Evolutionary conservation across 2,329 filamentous ascomycete genomes (phyloP), one percentile per base, ranked within the genome.

Genomic region (Elsinoe australis): DNA sequence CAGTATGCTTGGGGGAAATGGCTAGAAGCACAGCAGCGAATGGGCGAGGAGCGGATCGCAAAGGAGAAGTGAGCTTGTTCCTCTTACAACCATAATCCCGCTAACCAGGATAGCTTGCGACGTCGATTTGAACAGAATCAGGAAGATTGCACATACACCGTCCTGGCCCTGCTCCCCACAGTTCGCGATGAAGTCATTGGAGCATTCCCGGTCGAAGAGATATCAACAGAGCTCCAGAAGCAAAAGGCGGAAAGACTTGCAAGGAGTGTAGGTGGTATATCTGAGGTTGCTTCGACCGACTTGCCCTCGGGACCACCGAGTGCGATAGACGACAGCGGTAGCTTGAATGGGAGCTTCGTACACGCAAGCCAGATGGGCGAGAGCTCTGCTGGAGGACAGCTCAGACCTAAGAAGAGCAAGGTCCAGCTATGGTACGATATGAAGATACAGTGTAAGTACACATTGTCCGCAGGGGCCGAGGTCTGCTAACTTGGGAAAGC

Each of bases 61-160:
- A 89, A 90, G 65, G 92, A 98, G 71, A 98, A 98, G 90, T 95
- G 48, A 34, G 18, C 7, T 34, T 22, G 17, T 10, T 3, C 17
- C 39, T 5, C n/a, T n/a, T 14, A 10, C 41, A 36, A 47, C 22
- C 14, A 48, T 51, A 29, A 53, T 50, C 36, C 12, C 28, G 24
- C 34, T 44, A 29, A 51, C 44, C 12, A 12, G 7, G 14, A 41
- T 59, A 96, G 90, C 67, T 78, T 98, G 53, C 88, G 89, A 45
- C 85, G 92, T 51, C 85, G 92, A 61, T 98, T 98, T 69, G 87
- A 96, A 66, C 92, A 98, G 68, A 98, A 98, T 67, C 92, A 98
- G 65, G 90, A 95, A 64, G 92, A 98, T 68, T 98, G 92, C 69
- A 95, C 90, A 39, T 95, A 94, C 64, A 98, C 92, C 29, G 88